These are phyloP conservation scores for Suhomyces panamericanus DNA, from an alignment of 1,139 yeast genomes.

Conservation along the genomic window DNA sequence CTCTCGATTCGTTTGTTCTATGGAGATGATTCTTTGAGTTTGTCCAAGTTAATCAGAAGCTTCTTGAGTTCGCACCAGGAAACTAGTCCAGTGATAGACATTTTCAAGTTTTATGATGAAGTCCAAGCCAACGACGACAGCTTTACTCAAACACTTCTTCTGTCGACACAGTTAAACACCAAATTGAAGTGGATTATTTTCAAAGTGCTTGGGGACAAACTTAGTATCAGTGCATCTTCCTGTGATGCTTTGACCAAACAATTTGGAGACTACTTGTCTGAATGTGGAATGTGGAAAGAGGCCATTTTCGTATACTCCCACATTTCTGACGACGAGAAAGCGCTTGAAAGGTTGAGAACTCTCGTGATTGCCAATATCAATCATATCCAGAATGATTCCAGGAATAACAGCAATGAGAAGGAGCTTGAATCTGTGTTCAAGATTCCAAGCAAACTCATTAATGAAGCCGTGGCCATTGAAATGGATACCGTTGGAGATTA, in stretches of 20 bases:
- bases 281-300: slow-evolving; percentile 54
- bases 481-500: slow-evolving; percentile 45
- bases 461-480: slow-evolving; percentile 54
- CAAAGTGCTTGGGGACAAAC: slow-evolving; percentile 35
- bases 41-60: slow-evolving; percentile 41
- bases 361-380: slow-evolving; percentile 51
- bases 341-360: slow-evolving; percentile 40
- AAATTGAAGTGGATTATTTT: slow-evolving; percentile 58
- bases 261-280: slow-evolving; percentile 56
- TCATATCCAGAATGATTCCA: slow-evolving; percentile 29
- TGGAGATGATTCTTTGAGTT: slow-evolving; percentile 48
- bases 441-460: slow-evolving; percentile 49
- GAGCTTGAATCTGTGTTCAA: slow-evolving; percentile 35
- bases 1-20: slow-evolving; percentile 63
- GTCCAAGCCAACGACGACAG: slow-evolving; percentile 2
- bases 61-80: slow-evolving; percentile 11
- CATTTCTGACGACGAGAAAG: slow-evolving; percentile 43
- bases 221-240: neutral
- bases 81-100: slow-evolving; percentile 19
- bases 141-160: slow-evolving; percentile 9
- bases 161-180: slow-evolving; percentile 22
- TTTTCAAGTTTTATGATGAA: slow-evolving; percentile 25
- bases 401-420: slow-evolving; percentile 31
- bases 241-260: slow-evolving; percentile 45
- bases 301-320: slow-evolving; percentile 63